phyloP scores from a whole-genome alignment of 257 asterid genomes.

The Petunia axillaris region DNA sequence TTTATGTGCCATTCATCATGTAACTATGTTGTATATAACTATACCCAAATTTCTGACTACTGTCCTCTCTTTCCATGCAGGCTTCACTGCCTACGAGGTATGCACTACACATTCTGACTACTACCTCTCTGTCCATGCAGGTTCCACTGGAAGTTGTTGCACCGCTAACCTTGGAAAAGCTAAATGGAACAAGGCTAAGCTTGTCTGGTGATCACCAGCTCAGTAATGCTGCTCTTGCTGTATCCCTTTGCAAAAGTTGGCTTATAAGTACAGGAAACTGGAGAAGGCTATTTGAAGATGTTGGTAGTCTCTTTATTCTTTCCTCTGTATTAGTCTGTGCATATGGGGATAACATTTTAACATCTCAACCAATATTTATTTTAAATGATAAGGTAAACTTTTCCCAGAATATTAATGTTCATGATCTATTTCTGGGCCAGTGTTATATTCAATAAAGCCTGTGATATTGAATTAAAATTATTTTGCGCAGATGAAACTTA shows the following conservation, averaged over 20 bases:
- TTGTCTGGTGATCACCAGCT: slow-evolving; percentile 89
- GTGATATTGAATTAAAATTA: neutral
- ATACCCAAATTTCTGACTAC: neutral
- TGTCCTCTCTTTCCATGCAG: slow-evolving; percentile 4
- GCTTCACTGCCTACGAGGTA: neutral
- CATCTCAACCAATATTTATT: neutral
- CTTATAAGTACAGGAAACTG: slow-evolving; percentile 66
- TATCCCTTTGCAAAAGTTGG: slow-evolving; percentile 86
- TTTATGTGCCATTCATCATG: neutral
- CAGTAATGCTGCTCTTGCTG: slow-evolving; percentile 85
- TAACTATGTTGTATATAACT: neutral
- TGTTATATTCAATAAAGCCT: slow-evolving; percentile 4
- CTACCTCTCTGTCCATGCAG: slow-evolving; percentile 42
- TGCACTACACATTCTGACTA: neutral
- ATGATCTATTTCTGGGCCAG: neutral
- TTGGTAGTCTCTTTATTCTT: slow-evolving; percentile 43
- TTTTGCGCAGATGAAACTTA: neutral
- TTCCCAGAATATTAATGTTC: neutral
- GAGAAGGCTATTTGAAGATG: slow-evolving; percentile 63
- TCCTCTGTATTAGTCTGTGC: slow-evolving; percentile 9
- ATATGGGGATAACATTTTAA: neutral
- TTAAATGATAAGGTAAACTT: neutral
- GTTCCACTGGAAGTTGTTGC: slow-evolving; percentile 67
- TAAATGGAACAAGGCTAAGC: slow-evolving; percentile 64
- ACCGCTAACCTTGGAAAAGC: slow-evolving; percentile 56